A percentile compares a stretch with the other conserved stretches of the same genome.
These are phyloP conservation scores for Setaria italica DNA, from an alignment of 202 grass and related monocot genomes.

Conservation along the genomic window DNA sequence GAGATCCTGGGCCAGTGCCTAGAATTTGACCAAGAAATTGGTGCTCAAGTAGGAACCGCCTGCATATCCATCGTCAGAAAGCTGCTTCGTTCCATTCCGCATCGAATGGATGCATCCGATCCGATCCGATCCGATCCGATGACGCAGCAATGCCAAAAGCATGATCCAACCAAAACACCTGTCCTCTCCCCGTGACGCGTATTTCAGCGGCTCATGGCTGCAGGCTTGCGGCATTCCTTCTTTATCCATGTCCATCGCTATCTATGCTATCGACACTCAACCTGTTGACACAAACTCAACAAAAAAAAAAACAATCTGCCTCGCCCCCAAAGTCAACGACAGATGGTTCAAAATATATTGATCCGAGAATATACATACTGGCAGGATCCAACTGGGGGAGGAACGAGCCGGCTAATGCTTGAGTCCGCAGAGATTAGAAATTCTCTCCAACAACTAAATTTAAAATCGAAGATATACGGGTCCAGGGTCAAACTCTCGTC, in stretches of 20 bases:
- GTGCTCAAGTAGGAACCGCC: neutral
- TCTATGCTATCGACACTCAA: neutral
- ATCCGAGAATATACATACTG: neutral
- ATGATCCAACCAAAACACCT: neutral
- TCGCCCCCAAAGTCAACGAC: neutral
- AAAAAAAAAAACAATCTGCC: neutral
- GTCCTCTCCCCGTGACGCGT: neutral
- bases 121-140: neutral
- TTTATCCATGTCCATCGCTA: neutral
- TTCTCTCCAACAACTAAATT: neutral
- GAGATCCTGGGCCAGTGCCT: neutral
- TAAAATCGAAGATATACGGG: neutral
- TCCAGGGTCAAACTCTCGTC: conserved; percentile 12
- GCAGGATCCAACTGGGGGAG: neutral
- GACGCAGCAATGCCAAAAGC: neutral
- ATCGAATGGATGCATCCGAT: neutral
- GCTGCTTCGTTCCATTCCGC: neutral
- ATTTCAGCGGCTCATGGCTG: neutral
- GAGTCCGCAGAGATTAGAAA: neutral
- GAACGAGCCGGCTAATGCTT: neutral
- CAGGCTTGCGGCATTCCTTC: neutral
- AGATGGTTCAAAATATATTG: neutral
- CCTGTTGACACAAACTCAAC: neutral
- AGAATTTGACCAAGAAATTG: neutral
- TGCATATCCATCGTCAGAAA: conserved; percentile 1